Base-by-base conservation (phyloP, 441 rosid species). In the Jatropha podagrica region DNA sequence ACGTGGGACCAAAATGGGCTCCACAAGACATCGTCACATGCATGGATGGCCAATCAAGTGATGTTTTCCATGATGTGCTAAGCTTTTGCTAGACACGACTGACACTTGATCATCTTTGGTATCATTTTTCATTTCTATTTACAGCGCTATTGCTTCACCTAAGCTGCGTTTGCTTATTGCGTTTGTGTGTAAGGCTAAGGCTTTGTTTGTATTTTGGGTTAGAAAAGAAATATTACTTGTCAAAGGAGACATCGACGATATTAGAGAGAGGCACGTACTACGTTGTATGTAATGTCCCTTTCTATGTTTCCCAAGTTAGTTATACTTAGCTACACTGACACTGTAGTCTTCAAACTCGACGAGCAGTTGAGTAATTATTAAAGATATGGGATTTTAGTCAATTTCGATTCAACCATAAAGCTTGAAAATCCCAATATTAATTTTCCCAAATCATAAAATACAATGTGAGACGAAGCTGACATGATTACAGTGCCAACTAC, bases 21-120 rank as follows among this genome's bases (percentile, higher is more conserved):
- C 82, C 82, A 72, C 71, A 68, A 70, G 44, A 75, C 77, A 70
- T 54, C 55, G 54, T 81, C 81, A 79, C 83, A 65, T 77, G 72
- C 77, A 69, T 77, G 72, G 75, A 69, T 69, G 65, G 44, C 65
- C 72, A 14, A 72, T 56, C 64, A 73, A 73, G 78, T 76, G 40
- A 81, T 77, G 56, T 56, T 4, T 44, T 44, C 75, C 76, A 72
- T 72, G 42, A 79, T 61, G 69, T 81, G 78, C 44, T 61, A 46
- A 26, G 52, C 83, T 79, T 77, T 81, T 72, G 7, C 20, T 38
- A 4, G 74, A 83, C 84, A 81, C 32, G 71, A 77, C 3, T 64
- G 81, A 69, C 74, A 40, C n/a, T 71, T 76, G 56, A 66, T 48
- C 51, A 41, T 44, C 72, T 71, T 74, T 65, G 65, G 46, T 0